Percentiles rank a stretch among this genome's conserved stretches.
Evolutionary conservation across 2,329 filamentous ascomycete species (phyloP).

Genomic region (Sporothrix sp.): DNA sequence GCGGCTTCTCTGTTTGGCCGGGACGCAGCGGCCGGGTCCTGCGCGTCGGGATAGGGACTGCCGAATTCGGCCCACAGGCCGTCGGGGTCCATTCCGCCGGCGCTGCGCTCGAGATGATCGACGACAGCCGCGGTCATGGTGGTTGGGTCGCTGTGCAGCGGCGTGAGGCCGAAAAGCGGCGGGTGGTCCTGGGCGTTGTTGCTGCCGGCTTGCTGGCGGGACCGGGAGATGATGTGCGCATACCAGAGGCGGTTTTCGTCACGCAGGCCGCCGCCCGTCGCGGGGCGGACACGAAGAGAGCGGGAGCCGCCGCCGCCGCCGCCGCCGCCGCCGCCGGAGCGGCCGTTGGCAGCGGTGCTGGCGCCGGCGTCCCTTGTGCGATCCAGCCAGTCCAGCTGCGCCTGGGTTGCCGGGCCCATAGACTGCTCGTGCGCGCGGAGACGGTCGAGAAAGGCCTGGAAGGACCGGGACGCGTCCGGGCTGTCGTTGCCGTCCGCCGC

Average conservation of each 20-base stretch:
- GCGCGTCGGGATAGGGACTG: too few species aligned
- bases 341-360: not conserved
- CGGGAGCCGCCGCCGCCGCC: too few species aligned
- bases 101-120: not conserved
- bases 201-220: not conserved
- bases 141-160: too few species aligned
- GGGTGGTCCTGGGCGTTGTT: too few species aligned
- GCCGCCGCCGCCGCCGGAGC: not conserved
- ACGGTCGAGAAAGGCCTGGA: too few species aligned
- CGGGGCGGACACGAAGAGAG: not conserved
- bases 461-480: not conserved
- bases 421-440: too few species aligned
- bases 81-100: not conserved
- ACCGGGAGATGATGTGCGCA: not conserved
- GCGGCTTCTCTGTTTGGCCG: not conserved
- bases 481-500: not conserved
- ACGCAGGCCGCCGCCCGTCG: not conserved
- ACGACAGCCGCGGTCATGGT: not conserved
- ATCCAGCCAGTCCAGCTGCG: too few species aligned
- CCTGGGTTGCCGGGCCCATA: too few species aligned
- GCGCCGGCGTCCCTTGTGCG: too few species aligned
- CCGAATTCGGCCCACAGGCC: not conserved
- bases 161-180: too few species aligned
- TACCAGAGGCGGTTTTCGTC: constrained; percentile 1
- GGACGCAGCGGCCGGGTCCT: not conserved